Percentiles rank a stretch among this genome's conserved stretches.
phyloP scores from a whole-genome alignment of 495 filamentous ascomycete genomes.

The Penicillium paradoxum region DNA sequence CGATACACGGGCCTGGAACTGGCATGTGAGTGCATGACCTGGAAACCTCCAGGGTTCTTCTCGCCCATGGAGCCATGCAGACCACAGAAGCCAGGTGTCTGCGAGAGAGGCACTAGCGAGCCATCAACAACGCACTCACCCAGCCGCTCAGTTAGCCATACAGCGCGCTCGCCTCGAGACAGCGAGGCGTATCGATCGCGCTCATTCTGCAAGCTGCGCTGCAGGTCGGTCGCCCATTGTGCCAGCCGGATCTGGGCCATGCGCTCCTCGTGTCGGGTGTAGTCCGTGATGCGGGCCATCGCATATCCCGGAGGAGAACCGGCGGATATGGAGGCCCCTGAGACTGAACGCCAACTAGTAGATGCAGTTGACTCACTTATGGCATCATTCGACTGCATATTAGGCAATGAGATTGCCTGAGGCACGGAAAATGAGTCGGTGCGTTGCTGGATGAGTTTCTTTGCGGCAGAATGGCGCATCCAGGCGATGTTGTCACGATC shows the following conservation, averaged over 20 bases:
- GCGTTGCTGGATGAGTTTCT: conserved; percentile 76
- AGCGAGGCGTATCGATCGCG: conserved; percentile 69
- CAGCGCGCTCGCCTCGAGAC: conserved; percentile 63
- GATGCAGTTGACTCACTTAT: background rate
- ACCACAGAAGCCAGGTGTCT: conserved; percentile 32
- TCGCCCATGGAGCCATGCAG: conserved; percentile 15
- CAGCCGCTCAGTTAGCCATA: conserved; percentile 74
- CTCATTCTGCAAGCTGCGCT: conserved; percentile 77
- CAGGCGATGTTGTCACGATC: conserved; percentile 75
- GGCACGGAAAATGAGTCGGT: conserved; percentile 7
- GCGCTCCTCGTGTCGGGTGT: conserved; percentile 65
- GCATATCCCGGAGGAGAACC: conserved; percentile 53
- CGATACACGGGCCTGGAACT: conserved; percentile 24
- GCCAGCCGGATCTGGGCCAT: conserved; percentile 76
- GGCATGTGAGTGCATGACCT: conserved; percentile 23
- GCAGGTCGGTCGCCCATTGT: conserved; percentile 87
- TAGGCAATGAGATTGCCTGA: conserved; percentile 8
- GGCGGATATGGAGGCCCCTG: conserved; percentile 20
- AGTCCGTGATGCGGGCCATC: conserved; percentile 65
- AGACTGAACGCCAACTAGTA: conserved; percentile 5
- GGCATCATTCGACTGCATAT: conserved; percentile 9
- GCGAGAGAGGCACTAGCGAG: conserved; percentile 51
- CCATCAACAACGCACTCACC: conserved; percentile 72
- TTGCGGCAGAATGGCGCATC: conserved; percentile 80
- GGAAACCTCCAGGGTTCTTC: conserved; percentile 18